Conservation (phyloP, 768 basidiomycete genomes). For the Stropharia rugosoannulata region DNA sequence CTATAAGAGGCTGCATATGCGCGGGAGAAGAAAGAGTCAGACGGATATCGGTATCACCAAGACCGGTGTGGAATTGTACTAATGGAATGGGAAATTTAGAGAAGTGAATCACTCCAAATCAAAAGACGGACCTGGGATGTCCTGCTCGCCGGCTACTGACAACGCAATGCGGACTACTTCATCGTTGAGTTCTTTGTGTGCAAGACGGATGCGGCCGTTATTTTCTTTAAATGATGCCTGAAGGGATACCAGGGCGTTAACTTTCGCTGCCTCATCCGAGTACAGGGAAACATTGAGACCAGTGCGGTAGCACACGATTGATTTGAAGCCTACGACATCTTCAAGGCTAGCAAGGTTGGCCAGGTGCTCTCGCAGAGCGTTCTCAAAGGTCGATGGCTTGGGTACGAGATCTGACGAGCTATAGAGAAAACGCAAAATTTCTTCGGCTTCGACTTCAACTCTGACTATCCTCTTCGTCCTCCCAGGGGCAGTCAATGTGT, state of each 20-base stretch:
- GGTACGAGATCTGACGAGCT: conserved; percentile 4
- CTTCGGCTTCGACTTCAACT: conserved; percentile 69
- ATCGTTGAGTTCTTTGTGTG: conserved; percentile 67
- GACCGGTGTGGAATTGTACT: conserved; percentile 87
- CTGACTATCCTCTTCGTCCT: conserved; percentile 63
- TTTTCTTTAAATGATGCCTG: conserved; percentile 31
- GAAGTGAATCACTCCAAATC: background rate
- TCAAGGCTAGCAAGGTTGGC: conserved; percentile 36
- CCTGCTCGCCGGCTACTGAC: conserved; percentile 45
- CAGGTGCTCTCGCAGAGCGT: conserved; percentile 35
- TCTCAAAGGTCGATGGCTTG: conserved; percentile 29
- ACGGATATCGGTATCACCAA: conserved; percentile 73
- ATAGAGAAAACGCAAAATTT: conserved; percentile 29
- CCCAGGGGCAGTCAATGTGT: conserved; percentile 47
- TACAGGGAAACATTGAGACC: conserved; percentile 54
- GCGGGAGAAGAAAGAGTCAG: conserved; percentile 60
- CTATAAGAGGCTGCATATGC: conserved; percentile 67
- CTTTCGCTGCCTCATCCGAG: conserved; percentile 24
- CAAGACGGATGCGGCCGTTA: conserved; percentile 46
- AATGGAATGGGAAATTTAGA: background rate
- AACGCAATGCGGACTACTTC: conserved; percentile 57
- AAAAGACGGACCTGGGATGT: conserved; percentile 56
- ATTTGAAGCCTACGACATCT: conserved; percentile 70
- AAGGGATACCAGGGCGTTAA: conserved; percentile 29
- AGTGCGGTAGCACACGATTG: conserved; percentile 75